phyloP scores from a whole-genome alignment of 2,329 filamentous ascomycete genomes.

The Grosmannia penicillata region DNA sequence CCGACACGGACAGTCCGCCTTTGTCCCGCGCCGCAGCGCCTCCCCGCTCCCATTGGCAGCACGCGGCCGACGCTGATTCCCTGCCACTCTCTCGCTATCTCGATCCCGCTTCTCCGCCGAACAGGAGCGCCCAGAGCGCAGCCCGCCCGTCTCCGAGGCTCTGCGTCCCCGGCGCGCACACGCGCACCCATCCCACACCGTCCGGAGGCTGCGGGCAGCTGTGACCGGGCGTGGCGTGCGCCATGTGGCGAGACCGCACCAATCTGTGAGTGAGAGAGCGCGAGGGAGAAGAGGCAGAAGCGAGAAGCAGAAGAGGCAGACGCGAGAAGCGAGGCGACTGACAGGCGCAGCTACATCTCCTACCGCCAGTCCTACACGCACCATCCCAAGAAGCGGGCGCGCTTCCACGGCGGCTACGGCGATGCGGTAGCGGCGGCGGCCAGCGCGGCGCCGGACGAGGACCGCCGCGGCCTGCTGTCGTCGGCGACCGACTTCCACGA shows the following conservation, averaged over 20 bases:
- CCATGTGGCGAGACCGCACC: slow-evolving; percentile 98
- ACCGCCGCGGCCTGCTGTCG: slow-evolving; percentile 69
- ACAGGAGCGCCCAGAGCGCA: too few species aligned
- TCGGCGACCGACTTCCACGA: slow-evolving; percentile 52
- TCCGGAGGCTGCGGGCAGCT: slow-evolving; percentile 11
- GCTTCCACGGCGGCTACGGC: slow-evolving; percentile 33
- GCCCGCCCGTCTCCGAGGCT: too few species aligned
- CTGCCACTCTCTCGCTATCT: too few species aligned
- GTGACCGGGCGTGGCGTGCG: slow-evolving; percentile 32
- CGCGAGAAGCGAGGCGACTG: background rate
- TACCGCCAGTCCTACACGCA: slow-evolving; percentile 98
- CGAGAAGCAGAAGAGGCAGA: background rate
- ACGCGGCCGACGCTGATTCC: too few species aligned
- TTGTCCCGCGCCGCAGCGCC: too few species aligned
- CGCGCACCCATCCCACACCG: too few species aligned
- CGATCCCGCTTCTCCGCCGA: too few species aligned
- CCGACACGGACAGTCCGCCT: too few species aligned
- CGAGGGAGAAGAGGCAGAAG: slow-evolving; percentile 3
- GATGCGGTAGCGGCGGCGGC: slow-evolving; percentile 26
- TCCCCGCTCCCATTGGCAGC: too few species aligned
- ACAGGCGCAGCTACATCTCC: slow-evolving; percentile 66
- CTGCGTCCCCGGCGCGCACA: too few species aligned
- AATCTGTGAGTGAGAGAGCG: slow-evolving; percentile 59
- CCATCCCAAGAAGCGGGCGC: slow-evolving; percentile 75
- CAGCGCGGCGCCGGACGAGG: slow-evolving; percentile 36